Conservation (phyloP, 1,284 basidiomycete genomes). For the Cutaneotrichosporon sp. region DNA sequence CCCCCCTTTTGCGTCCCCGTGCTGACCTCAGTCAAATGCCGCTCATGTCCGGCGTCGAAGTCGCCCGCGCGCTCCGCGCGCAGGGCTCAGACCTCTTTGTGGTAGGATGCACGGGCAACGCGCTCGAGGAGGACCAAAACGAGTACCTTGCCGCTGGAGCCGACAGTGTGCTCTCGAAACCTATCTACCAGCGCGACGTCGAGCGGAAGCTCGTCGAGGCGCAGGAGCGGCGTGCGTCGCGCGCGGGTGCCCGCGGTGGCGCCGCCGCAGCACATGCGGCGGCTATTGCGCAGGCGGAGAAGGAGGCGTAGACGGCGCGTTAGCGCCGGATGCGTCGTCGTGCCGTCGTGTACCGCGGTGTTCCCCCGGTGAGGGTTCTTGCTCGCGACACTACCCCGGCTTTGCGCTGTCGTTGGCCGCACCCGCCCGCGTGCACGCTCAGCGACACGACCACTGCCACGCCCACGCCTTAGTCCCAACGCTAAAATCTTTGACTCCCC, state of each 20-base stretch:
- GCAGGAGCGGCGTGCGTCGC: conserved; percentile 14
- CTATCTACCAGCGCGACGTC: conserved; percentile 41
- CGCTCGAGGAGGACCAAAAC: conserved; percentile 58
- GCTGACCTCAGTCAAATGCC: conserved; percentile 52
- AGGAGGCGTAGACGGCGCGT: no score
- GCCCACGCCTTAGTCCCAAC: no score
- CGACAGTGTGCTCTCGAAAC: conserved; percentile 50
- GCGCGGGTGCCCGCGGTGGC: neutral
- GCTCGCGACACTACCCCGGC: no score
- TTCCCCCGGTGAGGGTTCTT: no score
- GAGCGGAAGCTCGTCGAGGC: conserved; percentile 37
- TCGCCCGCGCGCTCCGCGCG: conserved; percentile 61
- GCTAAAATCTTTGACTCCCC: no score
- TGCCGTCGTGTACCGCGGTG: no score
- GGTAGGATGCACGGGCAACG: conserved; percentile 63
- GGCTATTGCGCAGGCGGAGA: neutral
- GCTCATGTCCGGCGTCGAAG: conserved; percentile 68
- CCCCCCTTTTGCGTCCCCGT: no score
- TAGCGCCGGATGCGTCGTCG: no score
- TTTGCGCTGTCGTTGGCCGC: no score
- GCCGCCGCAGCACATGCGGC: neutral
- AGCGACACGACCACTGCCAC: no score
- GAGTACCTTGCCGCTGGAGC: conserved; percentile 72
- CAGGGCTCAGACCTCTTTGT: conserved; percentile 67
- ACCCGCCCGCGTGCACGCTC: no score